Evolutionary conservation across 1,139 yeast species (phyloP), one percentile per base, ranked within the genome.

Genomic region (Zhuliangozyma parablackwelliae): DNA sequence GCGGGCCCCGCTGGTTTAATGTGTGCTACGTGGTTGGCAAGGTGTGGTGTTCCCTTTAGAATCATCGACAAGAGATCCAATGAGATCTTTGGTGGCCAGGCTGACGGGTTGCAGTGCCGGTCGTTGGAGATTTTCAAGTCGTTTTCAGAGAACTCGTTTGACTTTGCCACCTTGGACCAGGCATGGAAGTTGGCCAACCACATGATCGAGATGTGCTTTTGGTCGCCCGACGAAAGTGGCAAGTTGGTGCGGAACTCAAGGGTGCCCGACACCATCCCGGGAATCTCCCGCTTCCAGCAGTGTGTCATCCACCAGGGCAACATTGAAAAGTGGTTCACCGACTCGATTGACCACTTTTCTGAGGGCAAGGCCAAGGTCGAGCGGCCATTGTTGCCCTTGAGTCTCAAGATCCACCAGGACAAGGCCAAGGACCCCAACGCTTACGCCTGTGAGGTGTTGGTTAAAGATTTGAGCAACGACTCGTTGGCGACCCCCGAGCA

Each of bases 1-100:
- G 68, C 68, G 25, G 68, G 68, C 26, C 68, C 68, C 5, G 61
- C 68, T 9, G 68, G 63, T 10, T 46, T 45, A 33, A 56, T 56
- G 61, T 53, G 56, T 31, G 61, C 61, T 20, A 47, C 48, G 29
- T 56, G 61, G 58, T 50, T 54, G 38, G 60, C 59, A 10, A 49
- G 67, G 27, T 47, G 61, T 21, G 68, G 67, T 21, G 44, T 51
- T 16, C 47, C 57, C 11, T 51, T 50, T 40, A 46, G 63, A 20
- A 55, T 61, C 33, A 54, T 62, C 34, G 68, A 62, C 44, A 58
- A 61, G 35, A 50, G 68, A 31, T 40, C 57, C 7, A 45, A 40
- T 28, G 51, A 55, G 35, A 44, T 57, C 6, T 57, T 54, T 38
- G 48, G 61, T 8, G 68, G 68, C n/a, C 65, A 61, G 41, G 68